These are phyloP conservation scores for Hanseniaspora gamundiae DNA, from an alignment of 1,139 yeast species.

Conservation along the genomic window DNA sequence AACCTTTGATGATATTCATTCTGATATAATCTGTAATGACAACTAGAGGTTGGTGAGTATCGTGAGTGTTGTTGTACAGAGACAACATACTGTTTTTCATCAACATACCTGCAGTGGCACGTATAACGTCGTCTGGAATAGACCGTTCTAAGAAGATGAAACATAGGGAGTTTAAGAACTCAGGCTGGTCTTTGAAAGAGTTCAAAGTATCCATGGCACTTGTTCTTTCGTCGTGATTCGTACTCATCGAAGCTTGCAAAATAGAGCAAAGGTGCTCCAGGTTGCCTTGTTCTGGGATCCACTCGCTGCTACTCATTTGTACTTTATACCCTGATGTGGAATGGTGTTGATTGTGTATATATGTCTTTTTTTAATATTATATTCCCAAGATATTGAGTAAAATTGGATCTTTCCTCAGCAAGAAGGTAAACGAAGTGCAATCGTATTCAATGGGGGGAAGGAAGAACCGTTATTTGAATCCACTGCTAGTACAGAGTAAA, in stretches of 20 bases:
- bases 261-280: slow-evolving; percentile 51
- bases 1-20: slow-evolving; percentile 54
- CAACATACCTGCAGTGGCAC: slow-evolving; percentile 81
- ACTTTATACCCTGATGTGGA: too few species aligned
- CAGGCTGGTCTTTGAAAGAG: slow-evolving; percentile 58
- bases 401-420: too few species aligned
- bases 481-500: too few species aligned
- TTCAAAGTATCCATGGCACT: slow-evolving; percentile 55
- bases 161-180: slow-evolving; percentile 67
- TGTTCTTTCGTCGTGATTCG: slow-evolving; percentile 41
- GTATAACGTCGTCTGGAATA: slow-evolving; percentile 22
- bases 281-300: slow-evolving; percentile 57
- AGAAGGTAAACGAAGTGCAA: too few species aligned
- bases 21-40: slow-evolving; percentile 47
- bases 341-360: neutral
- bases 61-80: slow-evolving; percentile 17
- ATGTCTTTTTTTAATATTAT: neutral
- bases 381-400: too few species aligned
- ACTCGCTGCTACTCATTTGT: slow-evolving; percentile 16
- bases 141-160: slow-evolving; percentile 48
- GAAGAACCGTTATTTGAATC: too few species aligned
- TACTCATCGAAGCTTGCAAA: slow-evolving; percentile 53
- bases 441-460: too few species aligned
- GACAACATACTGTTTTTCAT: slow-evolving; percentile 58
- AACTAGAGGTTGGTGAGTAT: slow-evolving; percentile 18